phyloP scores from a whole-genome alignment of 2,329 filamentous ascomycete species.

The Ophiostoma pallidulum region DNA sequence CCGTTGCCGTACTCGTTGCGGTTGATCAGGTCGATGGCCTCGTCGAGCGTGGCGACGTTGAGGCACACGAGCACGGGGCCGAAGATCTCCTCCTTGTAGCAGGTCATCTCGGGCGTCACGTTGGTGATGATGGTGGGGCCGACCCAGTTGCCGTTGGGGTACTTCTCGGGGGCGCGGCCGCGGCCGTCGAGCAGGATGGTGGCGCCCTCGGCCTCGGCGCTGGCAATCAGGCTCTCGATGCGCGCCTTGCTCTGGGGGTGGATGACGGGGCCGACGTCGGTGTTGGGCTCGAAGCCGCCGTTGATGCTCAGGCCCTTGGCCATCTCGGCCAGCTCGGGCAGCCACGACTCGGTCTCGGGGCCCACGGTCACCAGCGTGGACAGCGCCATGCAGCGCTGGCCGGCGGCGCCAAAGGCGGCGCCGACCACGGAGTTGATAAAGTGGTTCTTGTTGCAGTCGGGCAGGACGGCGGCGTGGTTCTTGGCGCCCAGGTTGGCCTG shows the following conservation, averaged over 20 bases:
- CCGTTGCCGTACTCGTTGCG: conserved; percentile 81
- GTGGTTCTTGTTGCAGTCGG: conserved; percentile 85
- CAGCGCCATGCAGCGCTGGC: conserved; percentile 79
- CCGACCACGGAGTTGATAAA: conserved; percentile 76
- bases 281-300: conserved; percentile 70
- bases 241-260: conserved; percentile 68
- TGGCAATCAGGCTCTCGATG: conserved; percentile 66
- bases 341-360: conserved; percentile 69
- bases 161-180: conserved; percentile 64
- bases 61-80: conserved; percentile 76
- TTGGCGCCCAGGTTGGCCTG: conserved; percentile 83
- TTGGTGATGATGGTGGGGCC: conserved; percentile 75
- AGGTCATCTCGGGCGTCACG: conserved; percentile 71
- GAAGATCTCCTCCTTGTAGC: conserved; percentile 80
- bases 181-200: conserved; percentile 75
- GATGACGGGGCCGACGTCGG: conserved; percentile 76
- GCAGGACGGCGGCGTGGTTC: conserved; percentile 77
- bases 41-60: conserved; percentile 67
- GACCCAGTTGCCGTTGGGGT: conserved; percentile 78
- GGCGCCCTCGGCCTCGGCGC: conserved; percentile 70
- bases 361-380: conserved; percentile 76
- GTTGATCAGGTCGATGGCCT: conserved; percentile 75
- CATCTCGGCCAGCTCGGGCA: conserved; percentile 65
- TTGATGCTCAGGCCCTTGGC: conserved; percentile 66
- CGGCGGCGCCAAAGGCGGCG: conserved; percentile 75